Percentiles rank a stretch among this genome's conserved stretches.
Conservation (phyloP, 164 flowering plant genomes). For the Nymphaea colorata region DNA sequence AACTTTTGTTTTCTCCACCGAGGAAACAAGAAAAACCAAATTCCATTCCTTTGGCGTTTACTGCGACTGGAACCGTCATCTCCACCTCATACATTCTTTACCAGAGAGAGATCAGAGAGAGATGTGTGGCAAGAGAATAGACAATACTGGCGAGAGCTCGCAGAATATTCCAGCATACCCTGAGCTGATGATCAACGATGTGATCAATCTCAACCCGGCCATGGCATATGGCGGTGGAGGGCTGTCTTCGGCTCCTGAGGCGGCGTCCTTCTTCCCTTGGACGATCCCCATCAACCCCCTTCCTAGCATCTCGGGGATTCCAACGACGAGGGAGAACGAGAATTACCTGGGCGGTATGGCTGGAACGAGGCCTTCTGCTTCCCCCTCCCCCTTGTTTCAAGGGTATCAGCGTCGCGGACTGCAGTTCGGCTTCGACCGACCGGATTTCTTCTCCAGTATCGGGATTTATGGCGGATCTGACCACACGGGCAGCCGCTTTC, state of each 20-base stretch:
- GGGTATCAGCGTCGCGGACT: slow-evolving; percentile 4
- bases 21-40: not conserved
- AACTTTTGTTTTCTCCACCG: not conserved
- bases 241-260: slow-evolving; percentile 31
- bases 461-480: slow-evolving; percentile 33
- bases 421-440: slow-evolving; percentile 49
- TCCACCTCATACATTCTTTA: not conserved
- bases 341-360: slow-evolving; percentile 23
- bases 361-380: slow-evolving; percentile 19
- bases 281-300: slow-evolving; percentile 39
- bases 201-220: not conserved
- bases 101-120: slow-evolving; percentile 4
- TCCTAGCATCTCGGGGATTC: slow-evolving; percentile 22
- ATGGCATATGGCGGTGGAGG: slow-evolving; percentile 4
- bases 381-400: slow-evolving; percentile 10
- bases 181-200: not conserved
- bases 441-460: slow-evolving; percentile 37
- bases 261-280: slow-evolving; percentile 47
- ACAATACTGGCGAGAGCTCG: slow-evolving; percentile 36
- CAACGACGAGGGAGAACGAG: slow-evolving; percentile 18
- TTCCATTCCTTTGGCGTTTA: not conserved
- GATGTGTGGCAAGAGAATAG: slow-evolving; percentile 25
- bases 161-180: slow-evolving; percentile 7
- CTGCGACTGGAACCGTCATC: not conserved
- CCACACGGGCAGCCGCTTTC: slow-evolving; percentile 32